A percentile compares a stretch with the other conserved stretches of the same genome.
Evolutionary conservation across 2,329 filamentous ascomycete species (phyloP).

Genomic region (Grosmannia clavigera): DNA sequence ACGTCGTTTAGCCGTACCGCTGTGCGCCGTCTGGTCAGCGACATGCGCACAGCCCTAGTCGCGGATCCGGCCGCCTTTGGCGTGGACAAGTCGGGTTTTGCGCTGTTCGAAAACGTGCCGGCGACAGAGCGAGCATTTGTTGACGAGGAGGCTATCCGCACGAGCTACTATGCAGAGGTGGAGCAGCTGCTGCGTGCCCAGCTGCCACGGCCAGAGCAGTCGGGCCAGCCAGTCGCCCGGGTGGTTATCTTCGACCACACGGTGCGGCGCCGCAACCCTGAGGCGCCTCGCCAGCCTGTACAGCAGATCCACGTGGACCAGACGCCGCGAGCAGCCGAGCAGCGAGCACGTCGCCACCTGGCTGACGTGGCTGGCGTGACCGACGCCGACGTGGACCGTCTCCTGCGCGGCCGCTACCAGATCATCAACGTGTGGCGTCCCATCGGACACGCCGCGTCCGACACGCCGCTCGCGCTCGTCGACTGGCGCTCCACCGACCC

Average conservation of each 20-base stretch:
- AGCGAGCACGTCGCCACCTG: constrained; percentile 49
- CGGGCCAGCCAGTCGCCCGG: constrained; percentile 33
- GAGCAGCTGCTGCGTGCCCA: constrained; percentile 42
- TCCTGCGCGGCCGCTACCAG: constrained; percentile 47
- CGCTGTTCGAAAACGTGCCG: constrained; percentile 34
- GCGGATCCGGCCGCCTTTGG: constrained; percentile 34
- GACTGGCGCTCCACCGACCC: constrained; percentile 50
- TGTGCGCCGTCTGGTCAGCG: constrained; percentile 34
- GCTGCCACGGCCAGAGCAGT: constrained; percentile 19
- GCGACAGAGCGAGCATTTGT: constrained; percentile 41
- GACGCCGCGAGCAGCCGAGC: constrained; percentile 48
- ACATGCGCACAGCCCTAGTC: constrained; percentile 37
- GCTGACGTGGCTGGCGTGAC: constrained; percentile 18
- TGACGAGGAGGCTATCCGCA: constrained; percentile 41
- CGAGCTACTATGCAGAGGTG: constrained; percentile 49
- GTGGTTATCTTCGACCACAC: constrained; percentile 64
- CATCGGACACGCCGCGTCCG: constrained; percentile 47
- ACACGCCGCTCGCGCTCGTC: constrained; percentile 52
- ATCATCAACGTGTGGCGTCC: constrained; percentile 64
- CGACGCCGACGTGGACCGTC: constrained; percentile 38
- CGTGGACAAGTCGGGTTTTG: constrained; percentile 47
- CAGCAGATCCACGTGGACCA: constrained; percentile 63
- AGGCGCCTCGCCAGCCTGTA: constrained; percentile 49
- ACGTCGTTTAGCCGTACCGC: constrained; percentile 37
- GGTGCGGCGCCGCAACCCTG: constrained; percentile 43